A percentile compares a stretch with the other conserved stretches of the same genome.
phyloP scores from a whole-genome alignment of 2,329 filamentous ascomycete species.

The Stachybotrys elegans region DNA sequence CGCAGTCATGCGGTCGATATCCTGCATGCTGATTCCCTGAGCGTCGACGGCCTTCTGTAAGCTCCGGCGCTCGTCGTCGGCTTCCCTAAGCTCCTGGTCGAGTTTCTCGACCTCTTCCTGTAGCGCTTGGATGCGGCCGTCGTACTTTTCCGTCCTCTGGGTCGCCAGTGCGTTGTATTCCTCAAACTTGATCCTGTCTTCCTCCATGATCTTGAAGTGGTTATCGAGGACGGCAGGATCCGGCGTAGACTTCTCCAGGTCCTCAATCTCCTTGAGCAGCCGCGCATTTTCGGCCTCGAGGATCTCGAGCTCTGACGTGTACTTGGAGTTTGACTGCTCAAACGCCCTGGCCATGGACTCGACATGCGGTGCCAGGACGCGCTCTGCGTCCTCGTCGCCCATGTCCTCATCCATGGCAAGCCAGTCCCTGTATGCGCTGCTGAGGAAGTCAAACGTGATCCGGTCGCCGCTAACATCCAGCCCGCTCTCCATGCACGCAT shows the following conservation, averaged over 20 bases:
- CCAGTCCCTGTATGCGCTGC: constrained; percentile 89
- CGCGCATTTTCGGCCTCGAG: constrained; percentile 82
- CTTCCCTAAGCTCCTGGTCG: constrained; percentile 67
- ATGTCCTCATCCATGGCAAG: constrained; percentile 87
- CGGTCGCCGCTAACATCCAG: constrained; percentile 84
- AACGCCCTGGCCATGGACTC: constrained; percentile 85
- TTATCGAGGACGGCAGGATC: constrained; percentile 81
- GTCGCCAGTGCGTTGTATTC: constrained; percentile 85
- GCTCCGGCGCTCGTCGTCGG: constrained; percentile 73
- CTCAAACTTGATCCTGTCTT: constrained; percentile 92
- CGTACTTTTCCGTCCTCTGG: constrained; percentile 84
- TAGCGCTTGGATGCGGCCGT: constrained; percentile 72
- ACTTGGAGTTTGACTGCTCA: constrained; percentile 76
- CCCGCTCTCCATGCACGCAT: constrained; percentile 82
- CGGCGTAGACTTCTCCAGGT: constrained; percentile 80
- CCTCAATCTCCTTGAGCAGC: constrained; percentile 80
- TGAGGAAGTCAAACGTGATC: constrained; percentile 91
- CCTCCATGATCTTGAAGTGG: constrained; percentile 88
- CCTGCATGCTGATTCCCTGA: constrained; percentile 92
- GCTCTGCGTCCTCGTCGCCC: constrained; percentile 76
- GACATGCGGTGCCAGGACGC: constrained; percentile 75
- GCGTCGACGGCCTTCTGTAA: constrained; percentile 85
- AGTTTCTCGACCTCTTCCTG: constrained; percentile 82
- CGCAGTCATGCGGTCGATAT: constrained; percentile 98
- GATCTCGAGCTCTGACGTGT: constrained; percentile 75